Percentiles rank a stretch among this genome's conserved stretches.
Conservation (phyloP, 2,329 filamentous ascomycete genomes). For the Colletotrichum lentis region DNA sequence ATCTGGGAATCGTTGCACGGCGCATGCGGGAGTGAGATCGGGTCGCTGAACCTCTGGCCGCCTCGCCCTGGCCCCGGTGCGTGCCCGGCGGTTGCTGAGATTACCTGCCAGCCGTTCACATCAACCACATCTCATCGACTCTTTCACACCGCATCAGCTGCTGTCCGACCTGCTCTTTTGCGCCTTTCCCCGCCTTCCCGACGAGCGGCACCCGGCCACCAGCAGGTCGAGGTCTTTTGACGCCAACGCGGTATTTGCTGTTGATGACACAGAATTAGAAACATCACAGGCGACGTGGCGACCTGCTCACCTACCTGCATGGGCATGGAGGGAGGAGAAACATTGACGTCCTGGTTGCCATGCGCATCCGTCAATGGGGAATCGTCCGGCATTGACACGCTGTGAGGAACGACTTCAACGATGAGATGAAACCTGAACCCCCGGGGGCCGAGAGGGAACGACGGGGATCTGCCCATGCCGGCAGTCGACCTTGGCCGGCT, state of each 20-base stretch:
- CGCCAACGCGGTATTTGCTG: constrained; percentile 22
- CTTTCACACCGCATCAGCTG: constrained; percentile 1
- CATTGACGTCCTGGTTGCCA: constrained; percentile 17
- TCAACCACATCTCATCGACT: constrained; percentile 1
- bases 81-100: constrained; percentile 36
- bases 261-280: constrained; percentile 33
- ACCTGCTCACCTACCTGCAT: constrained; percentile 23
- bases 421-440: constrained; percentile 36
- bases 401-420: constrained; percentile 32
- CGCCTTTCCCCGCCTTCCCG: constrained; percentile 7
- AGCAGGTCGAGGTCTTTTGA: constrained; percentile 25
- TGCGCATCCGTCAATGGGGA: constrained; percentile 18
- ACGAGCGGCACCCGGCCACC: constrained; percentile 22
- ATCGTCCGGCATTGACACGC: constrained; percentile 35
- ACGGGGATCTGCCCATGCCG: constrained; percentile 33
- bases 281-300: constrained; percentile 24
- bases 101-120: constrained; percentile 31
- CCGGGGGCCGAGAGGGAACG: constrained; percentile 15
- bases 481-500: constrained; percentile 29
- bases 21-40: constrained; percentile 37
- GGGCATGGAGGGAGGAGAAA: constrained; percentile 20
- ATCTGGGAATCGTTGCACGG: constrained; percentile 30
- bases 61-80: constrained; percentile 15
- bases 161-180: neutral
- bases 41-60: constrained; percentile 36